Evolutionary conservation across 208 protist genomes (phyloP), one percentile per base, ranked within the genome.

Genomic region (Crithidia expoeki): DNA sequence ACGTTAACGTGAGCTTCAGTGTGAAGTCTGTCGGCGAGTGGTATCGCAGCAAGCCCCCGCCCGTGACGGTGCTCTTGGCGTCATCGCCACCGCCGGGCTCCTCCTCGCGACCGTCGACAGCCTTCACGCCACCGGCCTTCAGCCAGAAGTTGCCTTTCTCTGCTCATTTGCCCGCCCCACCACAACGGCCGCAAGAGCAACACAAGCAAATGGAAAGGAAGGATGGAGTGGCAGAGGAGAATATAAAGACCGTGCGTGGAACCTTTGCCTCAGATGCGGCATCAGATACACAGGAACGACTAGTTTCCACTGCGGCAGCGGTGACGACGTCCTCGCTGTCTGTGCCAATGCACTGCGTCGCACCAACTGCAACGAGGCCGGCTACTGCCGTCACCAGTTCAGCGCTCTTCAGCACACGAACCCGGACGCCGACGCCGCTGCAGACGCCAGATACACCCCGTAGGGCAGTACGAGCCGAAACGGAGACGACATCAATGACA

Each of bases 51-150:
- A 57, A 46, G 49, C 47, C 23, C 14, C 61, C 61, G 2, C 61
- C 61, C 1, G 61, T 57, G 23, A 44, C 61, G 30, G 47, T 67
- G 30, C 5, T 57, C 2, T 16, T 67, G 49, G 14, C 58, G 23
- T 51, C 68, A 14, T 61, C 68, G 27, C n/a, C 44, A 17, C 56
- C 38, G 38, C 25, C 56, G 16, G 21, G 12, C 14, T 51, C 58
- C 2, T 58, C 38, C 4, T 46, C 40, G 68, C 68, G 10, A 4
- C 50, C 47, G n/a, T 51, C 68, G 6, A 47, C 68, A 2, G 57
- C 40, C 40, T 74, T 74, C 42, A 67, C 68, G 14, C 67, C 68
- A 12, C 50, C 68, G 7, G 68, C 59, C 14, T 57, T 58, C 27
- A 47, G 57, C 53, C 56, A 63, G 51, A 38, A 23, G 47, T 65